Conservation (phyloP, 208 protist species). For the Lotmaria passim region DNA sequence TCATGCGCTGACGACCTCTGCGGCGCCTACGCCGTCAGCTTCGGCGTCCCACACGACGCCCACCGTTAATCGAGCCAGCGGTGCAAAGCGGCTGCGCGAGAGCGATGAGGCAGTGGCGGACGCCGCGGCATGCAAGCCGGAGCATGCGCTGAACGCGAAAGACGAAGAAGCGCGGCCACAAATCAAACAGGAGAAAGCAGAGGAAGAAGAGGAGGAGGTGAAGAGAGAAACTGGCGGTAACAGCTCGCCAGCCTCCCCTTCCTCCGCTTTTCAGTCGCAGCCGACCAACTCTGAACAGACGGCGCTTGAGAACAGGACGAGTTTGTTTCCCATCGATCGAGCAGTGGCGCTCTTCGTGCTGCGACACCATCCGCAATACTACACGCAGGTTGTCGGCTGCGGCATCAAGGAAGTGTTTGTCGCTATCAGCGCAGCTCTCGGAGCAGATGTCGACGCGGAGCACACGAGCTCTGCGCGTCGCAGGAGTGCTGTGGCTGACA, state of each 20-base stretch:
- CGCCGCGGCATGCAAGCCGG: not conserved
- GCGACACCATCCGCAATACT: conserved; percentile 75
- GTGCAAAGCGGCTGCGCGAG: not conserved
- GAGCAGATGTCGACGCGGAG: not conserved
- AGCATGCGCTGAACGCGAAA: not conserved
- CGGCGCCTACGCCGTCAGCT: not conserved
- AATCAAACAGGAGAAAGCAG: not conserved
- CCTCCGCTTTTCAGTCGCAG: not conserved
- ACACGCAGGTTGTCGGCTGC: conserved; percentile 56
- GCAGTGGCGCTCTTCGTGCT: conserved; percentile 53
- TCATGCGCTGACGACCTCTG: conserved; percentile 21
- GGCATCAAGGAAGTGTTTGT: conserved; percentile 68
- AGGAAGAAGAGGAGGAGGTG: not conserved
- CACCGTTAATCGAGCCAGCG: not conserved
- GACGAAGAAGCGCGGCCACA: not conserved
- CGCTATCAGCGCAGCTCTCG: not conserved
- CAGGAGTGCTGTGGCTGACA: no score
- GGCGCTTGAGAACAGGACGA: conserved; percentile 29
- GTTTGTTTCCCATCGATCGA: conserved; percentile 56
- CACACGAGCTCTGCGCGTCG: not conserved
- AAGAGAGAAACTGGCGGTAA: not conserved
- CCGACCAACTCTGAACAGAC: not conserved
- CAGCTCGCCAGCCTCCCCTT: not conserved
- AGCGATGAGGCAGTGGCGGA: not conserved
- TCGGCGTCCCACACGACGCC: not conserved